A percentile compares a stretch with the other conserved stretches of the same genome.
phyloP scores from a whole-genome alignment of 345 rosid species.

The Citrus inodora region DNA sequence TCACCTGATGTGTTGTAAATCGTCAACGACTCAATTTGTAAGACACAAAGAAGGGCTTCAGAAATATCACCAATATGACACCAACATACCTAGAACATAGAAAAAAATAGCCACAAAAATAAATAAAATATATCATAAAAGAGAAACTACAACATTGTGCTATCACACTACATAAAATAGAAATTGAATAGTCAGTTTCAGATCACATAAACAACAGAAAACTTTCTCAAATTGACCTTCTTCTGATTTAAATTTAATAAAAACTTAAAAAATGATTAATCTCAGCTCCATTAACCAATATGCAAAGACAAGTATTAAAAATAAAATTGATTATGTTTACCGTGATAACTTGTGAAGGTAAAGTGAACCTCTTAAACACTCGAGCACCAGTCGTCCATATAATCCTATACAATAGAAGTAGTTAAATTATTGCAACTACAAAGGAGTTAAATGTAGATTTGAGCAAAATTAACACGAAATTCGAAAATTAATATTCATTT shows the following conservation, averaged over 20 bases:
- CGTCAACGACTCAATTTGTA: conserved; percentile 63
- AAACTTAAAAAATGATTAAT: background rate
- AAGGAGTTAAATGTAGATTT: background rate
- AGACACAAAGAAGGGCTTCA: conserved; percentile 74
- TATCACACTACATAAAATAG: background rate
- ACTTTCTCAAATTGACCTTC: background rate
- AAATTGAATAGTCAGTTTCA: background rate
- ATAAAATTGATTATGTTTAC: conserved; percentile 19
- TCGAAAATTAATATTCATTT: background rate
- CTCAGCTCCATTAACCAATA: background rate
- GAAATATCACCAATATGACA: conserved; percentile 58
- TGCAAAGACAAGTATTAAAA: background rate
- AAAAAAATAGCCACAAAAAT: conserved; percentile 14
- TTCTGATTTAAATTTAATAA: background rate
- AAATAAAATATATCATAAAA: background rate
- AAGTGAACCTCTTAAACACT: conserved; percentile 66
- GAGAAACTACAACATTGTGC: background rate
- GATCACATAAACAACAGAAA: background rate
- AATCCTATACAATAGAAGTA: conserved; percentile 35
- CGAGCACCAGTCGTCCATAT: conserved; percentile 70
- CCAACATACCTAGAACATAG: conserved; percentile 75
- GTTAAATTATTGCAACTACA: background rate
- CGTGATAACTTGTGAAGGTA: conserved; percentile 57
- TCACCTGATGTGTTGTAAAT: conserved; percentile 78
- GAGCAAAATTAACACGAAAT: background rate